Evolutionary conservation across 2,329 filamentous ascomycete species (phyloP).

Genomic region (Colletotrichum sp.): DNA sequence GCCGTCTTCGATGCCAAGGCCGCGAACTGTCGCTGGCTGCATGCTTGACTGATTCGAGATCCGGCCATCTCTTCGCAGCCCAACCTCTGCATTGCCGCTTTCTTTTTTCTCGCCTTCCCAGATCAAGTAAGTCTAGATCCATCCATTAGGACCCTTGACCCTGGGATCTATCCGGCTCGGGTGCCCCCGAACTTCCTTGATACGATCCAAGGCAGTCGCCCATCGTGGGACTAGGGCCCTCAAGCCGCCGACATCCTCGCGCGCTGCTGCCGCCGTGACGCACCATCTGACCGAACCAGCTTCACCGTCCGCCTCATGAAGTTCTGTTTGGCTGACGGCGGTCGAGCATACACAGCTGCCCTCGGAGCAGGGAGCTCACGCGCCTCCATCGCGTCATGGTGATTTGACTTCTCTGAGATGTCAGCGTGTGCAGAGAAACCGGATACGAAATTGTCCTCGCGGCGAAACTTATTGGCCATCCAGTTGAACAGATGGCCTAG

Average conservation of each 20-base stretch:
- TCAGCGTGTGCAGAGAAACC: background rate
- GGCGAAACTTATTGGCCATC: conserved; percentile 6
- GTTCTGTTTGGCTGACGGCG: background rate
- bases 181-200: background rate
- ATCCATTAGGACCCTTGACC: background rate
- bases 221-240: background rate
- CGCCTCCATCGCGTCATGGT: background rate
- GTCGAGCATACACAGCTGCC: background rate
- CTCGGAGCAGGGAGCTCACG: background rate
- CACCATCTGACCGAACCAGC: background rate
- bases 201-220: conserved; percentile 5
- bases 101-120: background rate
- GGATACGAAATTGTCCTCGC: background rate
- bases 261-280: background rate
- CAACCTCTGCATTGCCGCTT: background rate
- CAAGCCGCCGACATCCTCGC: background rate
- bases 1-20: conserved; percentile 4
- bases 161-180: background rate
- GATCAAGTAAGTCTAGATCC: background rate
- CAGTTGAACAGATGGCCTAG: conserved; percentile 36
- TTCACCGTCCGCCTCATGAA: conserved; percentile 27
- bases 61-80: background rate
- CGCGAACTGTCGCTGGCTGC: background rate
- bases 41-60: background rate
- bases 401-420: background rate